phyloP scores from a whole-genome alignment of 1,284 basidiomycete species.

The Puccinia triticina region DNA sequence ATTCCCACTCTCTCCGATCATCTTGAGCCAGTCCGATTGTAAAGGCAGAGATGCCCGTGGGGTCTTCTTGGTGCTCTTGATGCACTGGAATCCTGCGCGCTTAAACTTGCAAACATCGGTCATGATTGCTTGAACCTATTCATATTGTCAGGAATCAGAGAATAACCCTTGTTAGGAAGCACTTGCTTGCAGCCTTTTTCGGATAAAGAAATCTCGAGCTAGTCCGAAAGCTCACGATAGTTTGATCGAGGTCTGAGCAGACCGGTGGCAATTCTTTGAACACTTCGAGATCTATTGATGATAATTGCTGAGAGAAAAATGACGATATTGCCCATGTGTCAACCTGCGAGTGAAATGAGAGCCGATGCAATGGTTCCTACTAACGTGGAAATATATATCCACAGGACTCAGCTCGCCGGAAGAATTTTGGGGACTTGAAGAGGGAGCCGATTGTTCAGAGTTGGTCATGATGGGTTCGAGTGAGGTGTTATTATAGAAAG shows the following conservation, averaged over 20 bases:
- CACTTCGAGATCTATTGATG: conserved; percentile 3
- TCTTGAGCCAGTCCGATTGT: conserved; percentile 34
- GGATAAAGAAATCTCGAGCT: neutral
- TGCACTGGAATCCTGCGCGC: conserved; percentile 10
- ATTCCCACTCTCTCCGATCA: conserved; percentile 19
- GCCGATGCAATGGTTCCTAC: neutral
- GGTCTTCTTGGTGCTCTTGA: conserved; percentile 19
- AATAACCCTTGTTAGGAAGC: neutral
- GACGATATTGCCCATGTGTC: neutral
- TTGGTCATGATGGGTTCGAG: neutral
- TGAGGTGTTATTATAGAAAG: neutral
- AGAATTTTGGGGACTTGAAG: neutral
- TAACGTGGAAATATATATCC: conserved; percentile 3
- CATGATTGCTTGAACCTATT: neutral
- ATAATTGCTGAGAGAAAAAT: neutral
- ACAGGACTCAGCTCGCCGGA: neutral
- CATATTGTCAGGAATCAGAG: neutral
- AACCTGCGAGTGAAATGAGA: neutral
- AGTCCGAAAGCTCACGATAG: neutral
- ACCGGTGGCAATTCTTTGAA: neutral
- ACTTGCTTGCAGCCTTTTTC: neutral
- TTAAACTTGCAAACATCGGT: neutral
- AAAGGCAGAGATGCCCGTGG: conserved; percentile 3
- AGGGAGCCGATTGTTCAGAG: neutral
- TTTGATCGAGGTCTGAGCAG: neutral